phyloP scores from a whole-genome alignment of 331 rosid genomes.

The Erythrophleum ivorense region DNA sequence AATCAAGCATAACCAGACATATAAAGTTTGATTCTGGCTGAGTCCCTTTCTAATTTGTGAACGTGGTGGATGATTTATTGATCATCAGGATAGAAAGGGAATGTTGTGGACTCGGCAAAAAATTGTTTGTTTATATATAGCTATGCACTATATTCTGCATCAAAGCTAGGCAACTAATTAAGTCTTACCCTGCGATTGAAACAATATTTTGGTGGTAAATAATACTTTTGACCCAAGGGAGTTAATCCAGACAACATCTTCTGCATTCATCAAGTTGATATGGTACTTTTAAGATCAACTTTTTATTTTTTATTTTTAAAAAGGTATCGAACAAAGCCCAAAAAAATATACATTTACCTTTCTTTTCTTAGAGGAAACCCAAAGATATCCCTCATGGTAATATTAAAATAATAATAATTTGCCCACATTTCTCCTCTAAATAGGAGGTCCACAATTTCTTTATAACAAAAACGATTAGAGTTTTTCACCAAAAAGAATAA shows the following conservation, averaged over 20 bases:
- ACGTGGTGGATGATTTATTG: not conserved
- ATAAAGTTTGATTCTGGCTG: not conserved
- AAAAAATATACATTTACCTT: too few relatives aligned
- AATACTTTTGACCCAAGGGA: not conserved
- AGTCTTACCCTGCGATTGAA: not conserved
- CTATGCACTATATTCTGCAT: not conserved
- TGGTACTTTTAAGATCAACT: not conserved
- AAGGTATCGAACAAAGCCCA: not conserved
- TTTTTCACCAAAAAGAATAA: too few relatives aligned
- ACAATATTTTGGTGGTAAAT: not conserved
- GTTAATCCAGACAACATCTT: not conserved
- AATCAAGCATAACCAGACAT: not conserved
- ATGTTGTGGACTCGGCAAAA: not conserved
- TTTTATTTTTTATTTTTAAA: not conserved
- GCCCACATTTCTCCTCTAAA: not conserved
- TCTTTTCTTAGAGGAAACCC: not conserved
- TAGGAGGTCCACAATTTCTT: not conserved
- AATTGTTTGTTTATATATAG: not conserved
- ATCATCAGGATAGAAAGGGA: conserved; percentile 12
- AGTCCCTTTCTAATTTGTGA: not conserved
- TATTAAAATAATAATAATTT: not conserved
- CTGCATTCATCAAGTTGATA: not conserved
- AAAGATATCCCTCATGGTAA: not conserved
- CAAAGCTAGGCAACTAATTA: not conserved
- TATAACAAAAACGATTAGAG: too few relatives aligned